Conservation (phyloP, 2,329 filamentous ascomycete species). For the Apiospora koreana region DNA sequence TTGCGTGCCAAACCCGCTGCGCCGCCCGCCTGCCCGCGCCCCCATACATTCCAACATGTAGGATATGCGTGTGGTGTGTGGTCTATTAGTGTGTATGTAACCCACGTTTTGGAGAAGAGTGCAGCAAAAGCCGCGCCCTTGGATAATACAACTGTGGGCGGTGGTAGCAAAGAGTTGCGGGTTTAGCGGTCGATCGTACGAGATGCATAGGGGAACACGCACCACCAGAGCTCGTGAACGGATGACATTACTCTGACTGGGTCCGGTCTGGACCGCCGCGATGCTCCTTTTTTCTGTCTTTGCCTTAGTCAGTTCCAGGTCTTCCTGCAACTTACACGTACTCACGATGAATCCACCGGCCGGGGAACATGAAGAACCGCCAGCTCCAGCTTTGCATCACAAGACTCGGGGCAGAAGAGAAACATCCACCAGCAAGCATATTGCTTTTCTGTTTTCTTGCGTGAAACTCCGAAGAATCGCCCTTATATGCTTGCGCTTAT, state of each 20-base stretch:
- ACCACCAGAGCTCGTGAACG: not conserved
- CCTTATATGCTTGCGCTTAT: not conserved
- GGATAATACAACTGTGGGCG: not conserved
- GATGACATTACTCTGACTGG: not conserved
- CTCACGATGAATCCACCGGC: not conserved
- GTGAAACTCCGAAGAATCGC: not conserved
- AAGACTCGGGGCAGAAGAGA: not conserved
- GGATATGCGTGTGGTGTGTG: not conserved
- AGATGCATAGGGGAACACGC: not conserved
- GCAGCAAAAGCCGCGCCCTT: not conserved
- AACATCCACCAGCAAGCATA: not conserved
- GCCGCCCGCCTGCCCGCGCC: not conserved
- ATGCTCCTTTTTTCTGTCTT: not conserved
- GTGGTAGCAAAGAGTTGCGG: not conserved
- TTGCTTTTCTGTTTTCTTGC: not conserved
- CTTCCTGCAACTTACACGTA: not conserved
- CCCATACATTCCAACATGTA: not conserved
- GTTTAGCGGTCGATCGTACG: constrained; percentile 7
- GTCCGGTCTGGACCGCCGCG: not conserved
- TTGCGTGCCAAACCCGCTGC: not conserved
- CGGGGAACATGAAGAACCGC: not conserved
- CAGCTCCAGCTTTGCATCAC: not conserved
- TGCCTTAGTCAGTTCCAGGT: not conserved
- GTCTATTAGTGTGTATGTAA: not conserved
- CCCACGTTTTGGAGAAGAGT: not conserved